A percentile compares a stretch with the other conserved stretches of the same genome.
phyloP scores from a whole-genome alignment of 2,329 filamentous ascomycete species.

The Daldinia sp. region DNA sequence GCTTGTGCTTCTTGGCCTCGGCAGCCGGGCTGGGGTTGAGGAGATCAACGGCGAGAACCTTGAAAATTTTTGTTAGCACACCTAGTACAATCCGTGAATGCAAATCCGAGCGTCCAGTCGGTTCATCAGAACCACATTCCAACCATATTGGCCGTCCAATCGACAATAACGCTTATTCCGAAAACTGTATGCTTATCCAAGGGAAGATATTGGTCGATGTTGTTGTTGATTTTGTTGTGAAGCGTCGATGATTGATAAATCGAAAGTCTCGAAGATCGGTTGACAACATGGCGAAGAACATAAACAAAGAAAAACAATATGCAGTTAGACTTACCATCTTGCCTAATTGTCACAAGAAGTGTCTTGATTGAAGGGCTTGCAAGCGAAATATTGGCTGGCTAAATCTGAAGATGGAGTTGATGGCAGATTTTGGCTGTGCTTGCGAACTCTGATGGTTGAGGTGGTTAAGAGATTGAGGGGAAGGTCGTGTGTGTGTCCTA shows the following conservation, averaged over 20 bases:
- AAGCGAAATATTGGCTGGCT: slow-evolving; percentile 58
- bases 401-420: slow-evolving; percentile 57
- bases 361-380: slow-evolving; percentile 53
- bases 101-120: slow-evolving; percentile 4
- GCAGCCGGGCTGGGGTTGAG: slow-evolving; percentile 98
- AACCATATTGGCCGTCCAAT: background rate
- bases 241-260: slow-evolving; percentile 13
- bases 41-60: slow-evolving; percentile 99
- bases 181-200: background rate
- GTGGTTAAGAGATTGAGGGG: slow-evolving; percentile 39
- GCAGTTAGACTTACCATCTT: slow-evolving; percentile 70
- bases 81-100: slow-evolving; percentile 33
- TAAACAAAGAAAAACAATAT: slow-evolving; percentile 24
- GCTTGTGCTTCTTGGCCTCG: slow-evolving; percentile 99
- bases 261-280: slow-evolving; percentile 21
- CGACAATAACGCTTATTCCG: background rate
- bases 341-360: slow-evolving; percentile 60
- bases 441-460: slow-evolving; percentile 55
- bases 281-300: slow-evolving; percentile 14
- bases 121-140: background rate
- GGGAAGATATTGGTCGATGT: background rate
- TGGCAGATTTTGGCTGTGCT: slow-evolving; percentile 58
- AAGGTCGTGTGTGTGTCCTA: slow-evolving; percentile 57
- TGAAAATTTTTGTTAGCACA: slow-evolving; percentile 58
- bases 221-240: background rate